These are phyloP conservation scores for Phanerochaete sordida DNA, from an alignment of 768 basidiomycete genomes.

Conservation along the genomic window DNA sequence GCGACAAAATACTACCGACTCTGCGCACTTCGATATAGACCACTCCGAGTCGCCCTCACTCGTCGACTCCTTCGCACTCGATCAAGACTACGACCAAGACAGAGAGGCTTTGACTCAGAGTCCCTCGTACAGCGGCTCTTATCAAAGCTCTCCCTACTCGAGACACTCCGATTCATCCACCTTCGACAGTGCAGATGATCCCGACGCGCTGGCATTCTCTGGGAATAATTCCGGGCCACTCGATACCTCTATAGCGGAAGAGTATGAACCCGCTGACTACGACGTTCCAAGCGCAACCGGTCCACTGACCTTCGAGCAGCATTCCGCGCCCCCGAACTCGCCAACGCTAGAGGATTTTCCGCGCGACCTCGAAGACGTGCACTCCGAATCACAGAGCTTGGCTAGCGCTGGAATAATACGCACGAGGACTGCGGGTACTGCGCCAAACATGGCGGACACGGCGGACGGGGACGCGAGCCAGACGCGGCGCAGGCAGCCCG, in stretches of 20 bases:
- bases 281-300: constrained; percentile 48
- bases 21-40: too few species aligned
- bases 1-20: too few species aligned
- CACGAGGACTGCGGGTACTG: constrained; percentile 84
- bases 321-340: constrained; percentile 45
- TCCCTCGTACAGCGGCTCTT: too few species aligned
- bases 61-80: too few species aligned
- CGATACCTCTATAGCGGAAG: constrained; percentile 33
- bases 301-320: constrained; percentile 60
- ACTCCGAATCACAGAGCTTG: constrained; percentile 66
- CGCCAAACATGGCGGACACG: constrained; percentile 82
- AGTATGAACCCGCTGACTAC: constrained; percentile 75
- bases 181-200: constrained; percentile 25
- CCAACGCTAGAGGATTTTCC: constrained; percentile 52
- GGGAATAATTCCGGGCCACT: constrained; percentile 42
- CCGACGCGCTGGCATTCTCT: constrained; percentile 47
- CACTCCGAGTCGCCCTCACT: too few species aligned
- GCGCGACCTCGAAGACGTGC: constrained; percentile 54
- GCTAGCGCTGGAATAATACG: constrained; percentile 20
- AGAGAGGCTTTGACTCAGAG: too few species aligned
- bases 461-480: constrained; percentile 87
- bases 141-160: too few species aligned
- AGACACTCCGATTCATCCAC: constrained; percentile 55
- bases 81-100: too few species aligned
- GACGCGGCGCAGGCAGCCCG: constrained; percentile 83